A percentile compares a stretch with the other conserved stretches of the same genome.
phyloP scores from a whole-genome alignment of 345 rosid genomes.

The Isatis tinctoria region DNA sequence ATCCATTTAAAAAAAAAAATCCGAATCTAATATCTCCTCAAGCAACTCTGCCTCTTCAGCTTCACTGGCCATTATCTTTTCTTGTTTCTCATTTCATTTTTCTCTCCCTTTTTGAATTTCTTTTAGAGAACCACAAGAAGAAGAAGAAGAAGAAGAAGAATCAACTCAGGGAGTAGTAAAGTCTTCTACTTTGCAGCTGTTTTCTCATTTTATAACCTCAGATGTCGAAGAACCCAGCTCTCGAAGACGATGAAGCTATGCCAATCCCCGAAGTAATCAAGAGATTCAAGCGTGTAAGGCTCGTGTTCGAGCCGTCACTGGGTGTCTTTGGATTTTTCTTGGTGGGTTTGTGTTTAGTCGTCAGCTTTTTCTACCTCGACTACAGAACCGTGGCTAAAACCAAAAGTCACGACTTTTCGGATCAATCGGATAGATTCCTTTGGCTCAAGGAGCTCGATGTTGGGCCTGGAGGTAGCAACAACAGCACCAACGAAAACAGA shows the following conservation, averaged over 20 bases:
- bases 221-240: constrained; percentile 48
- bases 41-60: constrained; percentile 9
- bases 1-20: no score
- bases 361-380: constrained; percentile 69
- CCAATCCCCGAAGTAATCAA: constrained; percentile 38
- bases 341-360: constrained; percentile 50
- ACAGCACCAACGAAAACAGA: constrained; percentile 17
- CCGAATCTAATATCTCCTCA: neutral
- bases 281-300: constrained; percentile 61
- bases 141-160: neutral
- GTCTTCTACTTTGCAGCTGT: constrained; percentile 4
- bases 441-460: constrained; percentile 50
- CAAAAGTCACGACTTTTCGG: constrained; percentile 45
- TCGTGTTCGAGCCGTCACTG: constrained; percentile 59
- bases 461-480: constrained; percentile 21
- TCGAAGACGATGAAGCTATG: constrained; percentile 36
- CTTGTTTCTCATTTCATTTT: neutral
- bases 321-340: constrained; percentile 68
- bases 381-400: constrained; percentile 41
- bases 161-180: constrained; percentile 25
- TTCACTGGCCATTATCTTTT: neutral
- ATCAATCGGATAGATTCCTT: constrained; percentile 52
- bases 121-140: neutral
- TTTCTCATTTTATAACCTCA: neutral
- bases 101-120: neutral